Percentiles rank a stretch among this genome's conserved stretches.
These are phyloP conservation scores for Sugiyamaella smithiae DNA, from an alignment of 805 yeast genomes.

Conservation along the genomic window DNA sequence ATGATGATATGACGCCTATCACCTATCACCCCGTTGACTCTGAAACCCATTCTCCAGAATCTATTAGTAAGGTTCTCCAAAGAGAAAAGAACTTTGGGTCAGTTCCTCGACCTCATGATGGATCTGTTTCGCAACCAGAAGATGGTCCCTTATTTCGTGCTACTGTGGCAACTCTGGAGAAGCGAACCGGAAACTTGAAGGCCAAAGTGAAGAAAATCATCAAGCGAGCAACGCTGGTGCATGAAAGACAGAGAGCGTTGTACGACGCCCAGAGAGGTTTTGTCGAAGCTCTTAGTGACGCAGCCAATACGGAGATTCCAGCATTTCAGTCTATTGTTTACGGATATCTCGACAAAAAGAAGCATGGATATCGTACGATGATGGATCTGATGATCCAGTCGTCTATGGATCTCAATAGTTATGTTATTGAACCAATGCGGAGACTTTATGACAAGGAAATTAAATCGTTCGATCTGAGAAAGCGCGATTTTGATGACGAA, in stretches of 20 bases:
- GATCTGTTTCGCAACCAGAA: slow-evolving; percentile 36
- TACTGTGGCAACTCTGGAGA: slow-evolving; percentile 38
- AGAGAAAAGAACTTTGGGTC: slow-evolving; percentile 16
- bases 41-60: slow-evolving; percentile 6
- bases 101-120: slow-evolving; percentile 31
- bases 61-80: slow-evolving; percentile 14
- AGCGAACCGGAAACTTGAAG: slow-evolving; percentile 35
- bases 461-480: slow-evolving; percentile 39
- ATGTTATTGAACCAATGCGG: slow-evolving; percentile 39
- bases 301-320: slow-evolving; percentile 33
- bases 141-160: slow-evolving; percentile 46
- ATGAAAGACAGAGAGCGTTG: slow-evolving; percentile 33
- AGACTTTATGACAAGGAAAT: slow-evolving; percentile 41
- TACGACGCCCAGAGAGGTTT: slow-evolving; percentile 37
- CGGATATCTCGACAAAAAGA: slow-evolving; percentile 28
- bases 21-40: background rate
- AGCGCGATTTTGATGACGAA: slow-evolving; percentile 45
- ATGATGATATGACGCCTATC: background rate
- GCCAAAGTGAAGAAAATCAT: slow-evolving; percentile 36
- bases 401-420: slow-evolving; percentile 31
- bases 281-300: slow-evolving; percentile 31
- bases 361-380: slow-evolving; percentile 20
- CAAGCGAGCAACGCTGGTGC: slow-evolving; percentile 34
- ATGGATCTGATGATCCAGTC: slow-evolving; percentile 20
- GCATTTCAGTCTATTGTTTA: slow-evolving; percentile 33